phyloP scores from a whole-genome alignment of 257 asterid genomes.

The Rauvolfia tetraphylla region DNA sequence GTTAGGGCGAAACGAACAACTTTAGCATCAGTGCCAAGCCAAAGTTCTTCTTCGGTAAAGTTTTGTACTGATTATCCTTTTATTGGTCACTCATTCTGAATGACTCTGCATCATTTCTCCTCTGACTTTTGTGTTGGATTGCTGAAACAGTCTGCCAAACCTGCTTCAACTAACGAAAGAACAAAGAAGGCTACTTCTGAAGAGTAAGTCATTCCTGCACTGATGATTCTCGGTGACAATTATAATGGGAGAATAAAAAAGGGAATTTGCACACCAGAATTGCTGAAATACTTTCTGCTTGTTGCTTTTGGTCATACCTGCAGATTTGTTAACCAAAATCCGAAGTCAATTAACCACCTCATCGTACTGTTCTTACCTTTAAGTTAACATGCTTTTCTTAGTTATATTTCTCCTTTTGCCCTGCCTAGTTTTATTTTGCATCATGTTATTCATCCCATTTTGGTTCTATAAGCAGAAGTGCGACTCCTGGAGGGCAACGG shows the following conservation, averaged over 20 bases:
- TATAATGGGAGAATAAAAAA: neutral
- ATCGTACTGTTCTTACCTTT: slow-evolving; percentile 41
- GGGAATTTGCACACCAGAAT: neutral
- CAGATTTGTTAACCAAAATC: slow-evolving; percentile 42
- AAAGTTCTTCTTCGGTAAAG: slow-evolving; percentile 39
- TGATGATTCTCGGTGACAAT: neutral
- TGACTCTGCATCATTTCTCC: neutral
- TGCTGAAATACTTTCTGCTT: slow-evolving; percentile 3
- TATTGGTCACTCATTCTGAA: neutral
- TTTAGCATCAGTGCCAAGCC: slow-evolving; percentile 37
- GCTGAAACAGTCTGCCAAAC: slow-evolving; percentile 38
- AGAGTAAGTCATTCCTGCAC: slow-evolving; percentile 36
- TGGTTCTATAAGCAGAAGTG: slow-evolving; percentile 33
- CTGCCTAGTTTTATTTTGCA: neutral
- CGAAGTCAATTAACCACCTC: slow-evolving; percentile 49
- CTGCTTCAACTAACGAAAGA: slow-evolving; percentile 34
- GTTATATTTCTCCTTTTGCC: neutral
- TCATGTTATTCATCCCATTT: slow-evolving; percentile 12
- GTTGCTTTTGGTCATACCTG: slow-evolving; percentile 14
- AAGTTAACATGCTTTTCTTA: neutral
- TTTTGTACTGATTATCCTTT: neutral
- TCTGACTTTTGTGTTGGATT: slow-evolving; percentile 8
- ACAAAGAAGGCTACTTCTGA: slow-evolving; percentile 28
- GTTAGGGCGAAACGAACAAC: slow-evolving; percentile 30
- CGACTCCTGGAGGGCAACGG: slow-evolving; percentile 46